Conservation (phyloP, 116 monocot genomes). For the Phalaenopsis hybrid region DNA sequence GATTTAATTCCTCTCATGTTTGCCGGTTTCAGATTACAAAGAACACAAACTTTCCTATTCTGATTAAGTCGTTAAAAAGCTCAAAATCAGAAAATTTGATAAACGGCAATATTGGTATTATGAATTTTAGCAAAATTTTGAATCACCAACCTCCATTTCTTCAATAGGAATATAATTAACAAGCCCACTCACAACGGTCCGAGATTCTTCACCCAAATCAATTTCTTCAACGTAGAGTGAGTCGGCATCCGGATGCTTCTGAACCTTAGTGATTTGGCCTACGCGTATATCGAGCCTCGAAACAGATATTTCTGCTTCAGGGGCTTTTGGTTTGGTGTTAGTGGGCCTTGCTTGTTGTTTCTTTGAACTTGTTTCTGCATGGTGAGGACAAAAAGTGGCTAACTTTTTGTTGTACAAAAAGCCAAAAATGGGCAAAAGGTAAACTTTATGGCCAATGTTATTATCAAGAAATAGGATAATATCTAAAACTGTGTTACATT, state of each 20-base stretch:
- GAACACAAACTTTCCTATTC: constrained; percentile 90
- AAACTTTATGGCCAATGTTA: no score
- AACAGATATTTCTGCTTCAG: constrained; percentile 53
- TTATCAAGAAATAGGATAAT: no score
- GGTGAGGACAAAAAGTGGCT: background rate
- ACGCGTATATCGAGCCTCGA: constrained; percentile 94
- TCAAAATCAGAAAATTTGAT: constrained; percentile 4
- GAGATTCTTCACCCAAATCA: constrained; percentile 83
- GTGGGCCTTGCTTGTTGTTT: constrained; percentile 40
- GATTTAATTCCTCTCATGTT: constrained; percentile 95
- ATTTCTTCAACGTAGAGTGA: constrained; percentile 97
- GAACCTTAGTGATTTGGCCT: constrained; percentile 67
- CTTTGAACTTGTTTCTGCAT: constrained; percentile 44
- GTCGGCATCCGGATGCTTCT: constrained; percentile 95
- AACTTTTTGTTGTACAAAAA: no score
- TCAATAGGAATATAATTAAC: constrained; percentile 87
- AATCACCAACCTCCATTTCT: constrained; percentile 74
- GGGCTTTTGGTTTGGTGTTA: constrained; percentile 48
- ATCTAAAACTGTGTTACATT: no score
- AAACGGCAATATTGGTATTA: background rate
- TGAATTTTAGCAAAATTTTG: background rate
- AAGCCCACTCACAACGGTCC: constrained; percentile 95
- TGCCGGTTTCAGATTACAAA: constrained; percentile 95
- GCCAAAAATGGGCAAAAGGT: no score
- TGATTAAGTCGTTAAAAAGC: constrained; percentile 18